Evolutionary conservation across 177 flowering plant genomes (phyloP), one percentile per base, ranked within the genome.

Genomic region (Vitis hybrid): DNA sequence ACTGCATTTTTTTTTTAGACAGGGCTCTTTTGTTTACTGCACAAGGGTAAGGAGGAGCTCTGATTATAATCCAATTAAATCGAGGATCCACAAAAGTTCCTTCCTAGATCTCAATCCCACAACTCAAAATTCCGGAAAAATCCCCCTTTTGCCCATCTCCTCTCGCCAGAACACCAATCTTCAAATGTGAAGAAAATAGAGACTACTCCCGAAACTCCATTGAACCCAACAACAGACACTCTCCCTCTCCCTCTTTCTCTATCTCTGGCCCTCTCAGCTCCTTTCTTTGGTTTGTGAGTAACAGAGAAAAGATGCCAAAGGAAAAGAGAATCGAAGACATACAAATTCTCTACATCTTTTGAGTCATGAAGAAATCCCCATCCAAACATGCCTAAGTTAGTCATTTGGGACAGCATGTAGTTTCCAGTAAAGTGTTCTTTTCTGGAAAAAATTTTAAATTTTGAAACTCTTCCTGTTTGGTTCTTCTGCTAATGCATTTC

Each of bases 11-110:
- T 52, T 19, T 77, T 87, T 70, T 82, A n/a, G 83, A 51, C 26
- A 83, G 74, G 66, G 79, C 75, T 81, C 87, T 84, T 72, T 92
- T 89, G 82, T 69, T 82, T 65, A 84, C 83, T 10, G 84, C 86
- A 71, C 78, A 81, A 19, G 87, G 87, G 64, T 77, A 80, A 60
- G 89, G 86, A 3, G 86, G 86, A 65, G 75, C 87, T 60, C 86
- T 83, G 4, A 79, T 70, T 15, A 88, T 67, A 70, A 91, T 88
- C 66, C 73, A 65, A 62, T 88, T 26, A 26, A 26, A 26, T 26
- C 0, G 4, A 26, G 29, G 77, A 13, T 79, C 82, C 1, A 39
- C 45, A 39, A 39, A 72, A 79, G 51, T 80, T 80, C 81, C 88
- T 91, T 81, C 89, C 94, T 16, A 56, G 45, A 57, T 53, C 68